Base-by-base conservation (phyloP, 345 rosid genomes). In the Physaria fendleri region DNA sequence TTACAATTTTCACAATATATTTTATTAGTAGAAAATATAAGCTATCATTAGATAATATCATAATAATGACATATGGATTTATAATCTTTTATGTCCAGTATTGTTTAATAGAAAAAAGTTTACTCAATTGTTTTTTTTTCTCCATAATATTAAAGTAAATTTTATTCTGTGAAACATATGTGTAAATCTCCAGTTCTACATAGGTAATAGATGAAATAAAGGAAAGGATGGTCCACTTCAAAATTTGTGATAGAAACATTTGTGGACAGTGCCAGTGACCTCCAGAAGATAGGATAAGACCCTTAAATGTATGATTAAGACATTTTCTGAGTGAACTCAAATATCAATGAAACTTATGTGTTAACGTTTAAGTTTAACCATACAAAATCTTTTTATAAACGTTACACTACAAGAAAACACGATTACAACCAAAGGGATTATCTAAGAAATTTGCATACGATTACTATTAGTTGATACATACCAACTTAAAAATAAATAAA, bases 231-330 rank as follows among this genome's bases (percentile, higher is more conserved):
- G 44, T 42, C 65, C 59, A 49, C 65, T 17, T 40, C n/a, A 17
- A 58, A n/a, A 67, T 57, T 7, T 48, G 30, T 50, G 72, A 58
- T 17, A 49, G 59, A 21, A 23, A 40, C 53, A 49, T 67, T 32
- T 40, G 65, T 67, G 71, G 65, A 29, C 57, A 3, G 41, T 28
- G 50, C 21, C 44, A 35, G 49, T 28, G 50, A 12, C 44, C 48
- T 47, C 2, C 27, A 47, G 17, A 40, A 16, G 52, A 58, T 66
- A 40, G 45, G 71, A 66, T 66, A 58, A 58, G 71, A 41, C n/a
- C 18, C 8, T 13, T 0, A 11, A 14, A 37, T 13, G 0, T 13
- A 37, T 37, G 41, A 37, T 37, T 37, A 37, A 37, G 41, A 2
- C 17, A 2, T 2, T 35, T 39, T 13, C 12, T 20, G 20, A 22